phyloP scores from a whole-genome alignment of 441 rosid genomes.

The Gossypium davidsonii region DNA sequence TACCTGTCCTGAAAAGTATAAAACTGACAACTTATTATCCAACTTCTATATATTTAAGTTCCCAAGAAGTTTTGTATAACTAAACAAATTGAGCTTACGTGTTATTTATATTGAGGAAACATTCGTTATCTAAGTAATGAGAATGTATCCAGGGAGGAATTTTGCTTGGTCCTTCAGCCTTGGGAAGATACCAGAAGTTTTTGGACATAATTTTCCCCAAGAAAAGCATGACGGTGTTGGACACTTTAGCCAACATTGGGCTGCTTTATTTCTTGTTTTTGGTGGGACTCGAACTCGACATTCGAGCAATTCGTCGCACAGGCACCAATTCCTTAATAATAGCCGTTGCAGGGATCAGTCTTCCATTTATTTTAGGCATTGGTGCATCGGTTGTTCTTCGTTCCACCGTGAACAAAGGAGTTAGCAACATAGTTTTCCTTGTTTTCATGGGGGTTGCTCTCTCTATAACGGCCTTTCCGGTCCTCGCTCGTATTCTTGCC shows the following conservation, averaged over 20 bases:
- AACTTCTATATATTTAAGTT: no score
- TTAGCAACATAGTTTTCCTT: conserved; percentile 34
- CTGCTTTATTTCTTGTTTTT: conserved; percentile 56
- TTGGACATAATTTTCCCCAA: conserved; percentile 40
- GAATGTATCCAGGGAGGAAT: conserved; percentile 45
- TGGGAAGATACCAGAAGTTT: conserved; percentile 43
- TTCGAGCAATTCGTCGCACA: conserved; percentile 38
- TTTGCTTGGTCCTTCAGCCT: conserved; percentile 62
- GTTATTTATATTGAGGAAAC: not conserved
- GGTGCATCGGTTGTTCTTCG: conserved; percentile 51
- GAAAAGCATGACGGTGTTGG: conserved; percentile 48
- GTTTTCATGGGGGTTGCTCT: conserved; percentile 71
- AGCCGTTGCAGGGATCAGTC: conserved; percentile 48
- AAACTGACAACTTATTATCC: no score
- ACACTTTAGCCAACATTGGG: conserved; percentile 55
- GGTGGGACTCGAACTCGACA: conserved; percentile 65
- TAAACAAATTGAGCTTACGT: not conserved
- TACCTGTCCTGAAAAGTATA: no score
- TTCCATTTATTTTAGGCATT: conserved; percentile 53
- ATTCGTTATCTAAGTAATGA: not conserved
- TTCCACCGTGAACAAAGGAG: conserved; percentile 38
- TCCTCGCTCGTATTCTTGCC: conserved; percentile 59
- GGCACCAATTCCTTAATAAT: conserved; percentile 46
- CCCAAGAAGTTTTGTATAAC: no score
- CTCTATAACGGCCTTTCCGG: conserved; percentile 65